Evolutionary conservation across 1,284 basidiomycete species (phyloP).

Genomic region (Fomitopsis schrenkii): DNA sequence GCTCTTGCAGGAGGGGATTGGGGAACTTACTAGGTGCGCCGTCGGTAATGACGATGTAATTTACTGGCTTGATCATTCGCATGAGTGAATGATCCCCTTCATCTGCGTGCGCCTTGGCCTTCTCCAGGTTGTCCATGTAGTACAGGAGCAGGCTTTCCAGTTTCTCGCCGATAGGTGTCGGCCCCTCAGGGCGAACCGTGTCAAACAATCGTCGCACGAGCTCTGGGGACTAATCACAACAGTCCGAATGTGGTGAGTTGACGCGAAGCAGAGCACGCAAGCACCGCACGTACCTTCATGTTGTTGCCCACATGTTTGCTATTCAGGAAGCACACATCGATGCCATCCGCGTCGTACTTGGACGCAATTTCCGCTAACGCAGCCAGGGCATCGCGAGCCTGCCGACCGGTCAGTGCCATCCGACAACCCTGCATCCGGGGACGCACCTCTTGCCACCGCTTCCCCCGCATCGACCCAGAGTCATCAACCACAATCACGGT

Average conservation of each 20-base stretch:
- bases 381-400: conserved; percentile 41
- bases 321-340: conserved; percentile 50
- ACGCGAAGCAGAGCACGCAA: not conserved
- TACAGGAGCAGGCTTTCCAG: conserved; percentile 42
- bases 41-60: conserved; percentile 61
- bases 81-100: conserved; percentile 26
- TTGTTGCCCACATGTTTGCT: conserved; percentile 25
- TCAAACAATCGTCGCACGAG: conserved; percentile 39
- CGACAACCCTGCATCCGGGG: not conserved
- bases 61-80: conserved; percentile 47
- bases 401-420: not conserved
- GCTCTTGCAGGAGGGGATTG: not conserved
- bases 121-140: conserved; percentile 43
- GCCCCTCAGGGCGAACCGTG: conserved; percentile 37
- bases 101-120: conserved; percentile 26
- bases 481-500: conserved; percentile 57
- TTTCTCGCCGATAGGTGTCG: conserved; percentile 46
- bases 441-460: conserved; percentile 43
- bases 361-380: conserved; percentile 38
- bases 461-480: conserved; percentile 49
- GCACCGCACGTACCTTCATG: conserved; percentile 29
- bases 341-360: conserved; percentile 43
- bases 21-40: conserved; percentile 46
- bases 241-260: not conserved
- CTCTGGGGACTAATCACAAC: conserved; percentile 21